These are phyloP conservation scores for Fonsecaea multimorphosa DNA, from an alignment of 2,329 filamentous ascomycete genomes.

Conservation along the genomic window DNA sequence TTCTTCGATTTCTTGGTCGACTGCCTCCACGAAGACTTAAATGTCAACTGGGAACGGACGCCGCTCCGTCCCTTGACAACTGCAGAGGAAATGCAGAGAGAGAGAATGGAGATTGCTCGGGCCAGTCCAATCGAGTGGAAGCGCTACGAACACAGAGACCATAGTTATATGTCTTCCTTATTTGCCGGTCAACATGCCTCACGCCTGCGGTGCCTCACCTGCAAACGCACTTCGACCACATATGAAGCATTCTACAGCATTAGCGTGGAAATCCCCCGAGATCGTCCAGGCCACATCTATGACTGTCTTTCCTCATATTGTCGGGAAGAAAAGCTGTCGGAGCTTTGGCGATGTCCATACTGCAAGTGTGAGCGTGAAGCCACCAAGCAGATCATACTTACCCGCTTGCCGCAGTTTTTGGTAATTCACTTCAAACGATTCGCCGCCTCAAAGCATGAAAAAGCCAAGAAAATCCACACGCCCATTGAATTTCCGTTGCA, in stretches of 20 bases:
- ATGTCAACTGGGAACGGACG: slow-evolving; percentile 66
- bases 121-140: slow-evolving; percentile 78
- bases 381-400: slow-evolving; percentile 74
- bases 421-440: slow-evolving; percentile 79
- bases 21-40: slow-evolving; percentile 85
- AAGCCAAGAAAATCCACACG: slow-evolving; percentile 71
- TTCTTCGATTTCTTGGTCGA: slow-evolving; percentile 84
- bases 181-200: slow-evolving; percentile 76
- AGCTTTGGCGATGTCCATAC: slow-evolving; percentile 73
- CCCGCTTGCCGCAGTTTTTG: slow-evolving; percentile 77
- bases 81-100: slow-evolving; percentile 65
- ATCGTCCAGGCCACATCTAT: slow-evolving; percentile 65
- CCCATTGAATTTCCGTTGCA: slow-evolving; percentile 78
- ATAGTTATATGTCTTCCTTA: slow-evolving; percentile 77
- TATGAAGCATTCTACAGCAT: slow-evolving; percentile 75
- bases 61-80: slow-evolving; percentile 65
- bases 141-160: slow-evolving; percentile 70
- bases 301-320: slow-evolving; percentile 75
- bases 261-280: slow-evolving; percentile 71
- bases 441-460: slow-evolving; percentile 61
- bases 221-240: slow-evolving; percentile 67
- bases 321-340: slow-evolving; percentile 68
- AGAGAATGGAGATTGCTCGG: slow-evolving; percentile 65
- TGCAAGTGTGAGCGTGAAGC: slow-evolving; percentile 73
- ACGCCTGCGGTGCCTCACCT: slow-evolving; percentile 65